These are phyloP conservation scores for Rosa hybrid DNA, from an alignment of 331 rosid species.

Conservation along the genomic window DNA sequence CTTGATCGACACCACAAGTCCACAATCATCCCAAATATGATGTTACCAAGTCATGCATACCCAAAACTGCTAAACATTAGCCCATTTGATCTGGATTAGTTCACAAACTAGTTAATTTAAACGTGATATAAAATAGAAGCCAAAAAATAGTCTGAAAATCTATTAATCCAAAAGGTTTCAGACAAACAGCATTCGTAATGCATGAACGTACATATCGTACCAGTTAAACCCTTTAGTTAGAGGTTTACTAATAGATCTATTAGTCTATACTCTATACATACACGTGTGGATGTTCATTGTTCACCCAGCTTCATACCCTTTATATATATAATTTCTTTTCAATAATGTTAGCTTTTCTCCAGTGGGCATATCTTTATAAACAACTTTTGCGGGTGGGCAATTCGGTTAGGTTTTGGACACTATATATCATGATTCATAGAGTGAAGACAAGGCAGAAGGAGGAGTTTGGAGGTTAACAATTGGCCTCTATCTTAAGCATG, in stretches of 20 bases:
- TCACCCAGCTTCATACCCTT: neutral
- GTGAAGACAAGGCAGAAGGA: neutral
- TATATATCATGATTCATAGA: neutral
- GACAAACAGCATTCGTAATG: neutral
- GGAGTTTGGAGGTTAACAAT: neutral
- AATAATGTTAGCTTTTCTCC: neutral
- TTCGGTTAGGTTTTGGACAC: slow-evolving; percentile 1
- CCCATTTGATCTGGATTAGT: neutral
- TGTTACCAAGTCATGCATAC: neutral
- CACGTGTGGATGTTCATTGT: neutral
- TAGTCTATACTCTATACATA: neutral
- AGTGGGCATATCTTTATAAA: neutral
- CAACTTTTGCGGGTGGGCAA: neutral
- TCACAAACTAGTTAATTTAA: neutral
- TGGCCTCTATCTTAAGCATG: neutral
- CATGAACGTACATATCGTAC: neutral
- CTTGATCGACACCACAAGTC: neutral
- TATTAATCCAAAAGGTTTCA: neutral
- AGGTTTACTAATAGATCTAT: neutral
- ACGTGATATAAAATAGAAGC: neutral
- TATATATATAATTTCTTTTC: neutral
- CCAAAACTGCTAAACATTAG: neutral
- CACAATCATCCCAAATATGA: neutral
- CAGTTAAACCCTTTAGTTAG: neutral
- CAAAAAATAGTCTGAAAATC: neutral